Evolutionary conservation across 805 yeast genomes (phyloP).

Genomic region (Lipomyces oligophaga): DNA sequence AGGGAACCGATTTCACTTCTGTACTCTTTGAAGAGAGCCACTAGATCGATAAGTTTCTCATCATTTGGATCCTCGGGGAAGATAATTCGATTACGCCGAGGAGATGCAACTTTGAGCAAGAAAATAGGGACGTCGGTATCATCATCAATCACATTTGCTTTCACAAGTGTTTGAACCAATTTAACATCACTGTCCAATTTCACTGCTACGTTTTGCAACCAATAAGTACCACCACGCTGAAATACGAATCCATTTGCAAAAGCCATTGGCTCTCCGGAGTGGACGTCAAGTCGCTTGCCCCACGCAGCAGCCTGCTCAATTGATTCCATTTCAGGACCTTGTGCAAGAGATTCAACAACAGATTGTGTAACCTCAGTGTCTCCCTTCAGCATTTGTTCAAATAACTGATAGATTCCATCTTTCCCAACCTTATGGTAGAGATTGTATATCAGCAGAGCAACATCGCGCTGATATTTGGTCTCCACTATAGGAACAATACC

Average conservation of each 20-base stretch:
- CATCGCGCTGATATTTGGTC: constrained; percentile 17
- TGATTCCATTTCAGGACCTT: constrained; percentile 4
- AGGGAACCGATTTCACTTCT: constrained; percentile 7
- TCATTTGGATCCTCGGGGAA: constrained; percentile 46
- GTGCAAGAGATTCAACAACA: neutral
- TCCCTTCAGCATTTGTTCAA: constrained; percentile 5
- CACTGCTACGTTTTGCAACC: constrained; percentile 32
- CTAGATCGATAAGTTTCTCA: constrained; percentile 36
- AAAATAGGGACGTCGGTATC: constrained; percentile 38
- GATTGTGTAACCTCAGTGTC: neutral
- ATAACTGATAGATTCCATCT: neutral
- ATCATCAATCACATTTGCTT: constrained; percentile 31
- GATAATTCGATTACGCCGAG: constrained; percentile 48
- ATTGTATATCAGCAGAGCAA: constrained; percentile 24
- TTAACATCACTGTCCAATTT: constrained; percentile 50
- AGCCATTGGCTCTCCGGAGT: constrained; percentile 49
- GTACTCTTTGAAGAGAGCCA: constrained; percentile 2
- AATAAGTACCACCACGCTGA: constrained; percentile 44
- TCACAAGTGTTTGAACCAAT: constrained; percentile 32
- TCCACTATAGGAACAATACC: constrained; percentile 68
- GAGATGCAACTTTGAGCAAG: constrained; percentile 44
- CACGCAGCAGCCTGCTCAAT: constrained; percentile 31
- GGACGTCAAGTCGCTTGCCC: constrained; percentile 40
- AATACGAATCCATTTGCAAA: constrained; percentile 71
- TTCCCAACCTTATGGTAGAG: constrained; percentile 1